Percentiles rank a stretch among this genome's conserved stretches.
These are phyloP conservation scores for Cryptococcus sp. DNA, from an alignment of 1,284 basidiomycete species.

Conservation along the genomic window DNA sequence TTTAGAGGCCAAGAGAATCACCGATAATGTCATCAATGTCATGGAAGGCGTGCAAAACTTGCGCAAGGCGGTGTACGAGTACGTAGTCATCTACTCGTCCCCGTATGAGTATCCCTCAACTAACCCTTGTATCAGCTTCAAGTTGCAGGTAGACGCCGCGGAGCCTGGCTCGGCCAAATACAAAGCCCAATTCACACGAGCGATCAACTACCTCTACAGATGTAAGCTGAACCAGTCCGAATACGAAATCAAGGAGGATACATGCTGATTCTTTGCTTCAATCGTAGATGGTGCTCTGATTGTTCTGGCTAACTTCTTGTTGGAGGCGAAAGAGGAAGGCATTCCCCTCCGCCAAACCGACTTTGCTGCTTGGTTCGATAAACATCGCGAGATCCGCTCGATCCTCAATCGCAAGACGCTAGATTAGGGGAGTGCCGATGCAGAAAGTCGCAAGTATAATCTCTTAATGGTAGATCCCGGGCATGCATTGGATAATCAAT, in stretches of 20 bases:
- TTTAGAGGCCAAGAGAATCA: conserved; percentile 87
- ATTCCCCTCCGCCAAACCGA: conserved; percentile 52
- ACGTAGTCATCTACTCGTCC: conserved; percentile 28
- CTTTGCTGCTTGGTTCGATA: conserved; percentile 80
- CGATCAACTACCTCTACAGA: conserved; percentile 77
- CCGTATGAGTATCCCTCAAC: background rate
- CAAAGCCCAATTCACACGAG: conserved; percentile 69
- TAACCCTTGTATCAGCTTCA: conserved; percentile 64
- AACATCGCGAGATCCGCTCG: conserved; percentile 80
- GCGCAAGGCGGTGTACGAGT: conserved; percentile 90
- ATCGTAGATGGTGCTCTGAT: conserved; percentile 83
- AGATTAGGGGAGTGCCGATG: conserved; percentile 57
- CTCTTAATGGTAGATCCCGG: background rate
- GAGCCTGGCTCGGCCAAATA: conserved; percentile 77
- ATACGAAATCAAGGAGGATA: background rate
- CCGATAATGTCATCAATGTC: conserved; percentile 83
- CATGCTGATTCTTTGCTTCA: background rate
- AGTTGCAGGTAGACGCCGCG: conserved; percentile 81
- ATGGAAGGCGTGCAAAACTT: conserved; percentile 93
- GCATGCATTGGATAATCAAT: background rate
- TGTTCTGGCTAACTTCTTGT: conserved; percentile 91
- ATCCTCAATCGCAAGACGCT: conserved; percentile 71
- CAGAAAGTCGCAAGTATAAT: background rate
- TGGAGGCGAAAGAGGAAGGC: conserved; percentile 65
- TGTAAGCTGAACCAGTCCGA: conserved; percentile 23